Conservation (phyloP, 1,284 basidiomycete genomes). For the Puccinia horiana region DNA sequence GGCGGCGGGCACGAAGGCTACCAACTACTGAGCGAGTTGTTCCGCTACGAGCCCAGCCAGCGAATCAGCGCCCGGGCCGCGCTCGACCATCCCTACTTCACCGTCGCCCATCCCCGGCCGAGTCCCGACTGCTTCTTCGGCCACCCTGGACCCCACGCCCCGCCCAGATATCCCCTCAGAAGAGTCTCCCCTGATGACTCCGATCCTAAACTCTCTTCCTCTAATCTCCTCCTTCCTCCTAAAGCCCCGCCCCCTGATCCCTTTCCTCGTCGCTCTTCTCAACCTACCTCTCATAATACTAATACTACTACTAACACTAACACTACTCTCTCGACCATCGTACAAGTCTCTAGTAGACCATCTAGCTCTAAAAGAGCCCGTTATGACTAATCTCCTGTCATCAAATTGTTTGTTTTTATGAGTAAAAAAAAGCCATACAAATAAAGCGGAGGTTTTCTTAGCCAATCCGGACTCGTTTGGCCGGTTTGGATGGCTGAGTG, state of each 20-base stretch:
- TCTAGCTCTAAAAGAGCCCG: constrained; percentile 36
- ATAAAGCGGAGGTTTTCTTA: too few relatives aligned
- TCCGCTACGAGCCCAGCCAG: constrained; percentile 97
- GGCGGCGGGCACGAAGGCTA: constrained; percentile 11
- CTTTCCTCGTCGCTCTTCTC: not conserved
- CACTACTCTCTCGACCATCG: not conserved
- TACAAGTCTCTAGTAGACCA: not conserved
- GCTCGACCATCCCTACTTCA: constrained; percentile 87
- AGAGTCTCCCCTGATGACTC: constrained; percentile 38
- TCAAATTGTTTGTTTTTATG: not conserved
- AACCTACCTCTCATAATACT: not conserved
- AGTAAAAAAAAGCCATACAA: not conserved
- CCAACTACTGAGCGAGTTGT: constrained; percentile 83
- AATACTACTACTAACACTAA: not conserved
- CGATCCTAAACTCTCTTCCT: constrained; percentile 7
- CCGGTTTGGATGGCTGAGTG: too few relatives aligned
- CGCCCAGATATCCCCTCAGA: constrained; percentile 23
- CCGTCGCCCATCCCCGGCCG: not conserved
- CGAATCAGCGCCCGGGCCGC: constrained; percentile 94
- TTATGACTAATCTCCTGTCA: not conserved
- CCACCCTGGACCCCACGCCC: not conserved
- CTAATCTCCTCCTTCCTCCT: not conserved
- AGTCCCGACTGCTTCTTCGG: not conserved
- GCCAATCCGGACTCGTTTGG: not conserved
- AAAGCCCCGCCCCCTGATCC: not conserved